Base-by-base conservation (phyloP, 83 land plant genomes). In the Picea abies region DNA sequence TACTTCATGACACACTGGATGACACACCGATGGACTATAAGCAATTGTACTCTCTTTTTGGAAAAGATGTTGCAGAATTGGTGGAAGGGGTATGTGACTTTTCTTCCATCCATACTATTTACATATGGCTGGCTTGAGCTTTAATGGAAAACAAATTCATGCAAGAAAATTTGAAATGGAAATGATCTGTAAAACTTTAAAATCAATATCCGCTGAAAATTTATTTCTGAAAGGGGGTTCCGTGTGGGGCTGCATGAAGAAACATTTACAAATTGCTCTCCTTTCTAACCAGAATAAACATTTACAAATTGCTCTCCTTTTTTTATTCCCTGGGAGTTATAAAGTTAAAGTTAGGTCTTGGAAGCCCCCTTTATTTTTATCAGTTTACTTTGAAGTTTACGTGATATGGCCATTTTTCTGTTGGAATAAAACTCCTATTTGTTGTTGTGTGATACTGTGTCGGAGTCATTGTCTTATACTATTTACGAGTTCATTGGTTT, bases 1-100 rank as follows among this genome's bases (percentile, higher is more conserved):
- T 97, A 62, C 90, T 97, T 41, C 99, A 97, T 78, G 99, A 97
- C 82, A 93, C 99, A 4, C 75, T 96, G 61, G 99, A 97, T 83
- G 99, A 97, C 84, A 90, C 95, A 60, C 87, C 79, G 73, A 66
- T 93, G 79, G 83, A 89, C 41, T 89, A 86, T 78, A 90, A 89
- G 67, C 84, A 90, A 32, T 87, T 97, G 19, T 91, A 52, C 11
- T 76, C 64, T 49, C 82, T 84, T 11, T 90, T 97, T 87, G 99
- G 99, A 52, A 88, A 90, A 52, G 98, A 89, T 11, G 94, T 97
- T 63, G 94, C 97, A 29, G 91, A 90, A 82, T 84, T 97, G 58
- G 99, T 97, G 78, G 85, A 86, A 85, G 99, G 98, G 96, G 99
- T 75, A 22, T 75, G 29, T 14, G 52, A 12, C 29, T n/a, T 75